A percentile compares a stretch with the other conserved stretches of the same genome.
Conservation (phyloP, 1,139 yeast species). For the Lodderomyces theae region DNA sequence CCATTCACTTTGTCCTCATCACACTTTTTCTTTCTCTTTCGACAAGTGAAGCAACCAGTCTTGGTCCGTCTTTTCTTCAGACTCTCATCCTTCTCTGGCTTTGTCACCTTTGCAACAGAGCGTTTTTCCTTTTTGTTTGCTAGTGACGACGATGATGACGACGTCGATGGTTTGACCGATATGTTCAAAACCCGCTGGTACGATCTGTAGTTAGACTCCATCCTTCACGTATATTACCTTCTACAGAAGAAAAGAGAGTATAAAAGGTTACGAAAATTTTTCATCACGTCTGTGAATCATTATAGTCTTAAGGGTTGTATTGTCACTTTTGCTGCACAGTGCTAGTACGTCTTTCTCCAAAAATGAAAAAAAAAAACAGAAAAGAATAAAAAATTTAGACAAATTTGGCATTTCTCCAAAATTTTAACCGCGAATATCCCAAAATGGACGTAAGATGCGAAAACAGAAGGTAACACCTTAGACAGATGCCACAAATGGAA, state of each 20-base stretch:
- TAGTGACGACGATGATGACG: conserved; percentile 7
- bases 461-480: conserved; percentile 2
- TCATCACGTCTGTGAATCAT: neutral
- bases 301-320: neutral
- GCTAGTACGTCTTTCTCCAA: neutral
- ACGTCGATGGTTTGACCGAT: conserved; percentile 22
- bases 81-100: conserved; percentile 15
- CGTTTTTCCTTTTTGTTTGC: conserved; percentile 13
- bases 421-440: conserved; percentile 1
- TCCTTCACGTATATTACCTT: neutral
- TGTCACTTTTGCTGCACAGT: too few relatives aligned
- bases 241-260: neutral
- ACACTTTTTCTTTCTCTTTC: conserved; percentile 48
- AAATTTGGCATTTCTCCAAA: neutral
- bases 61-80: conserved; percentile 34
- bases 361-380: neutral
- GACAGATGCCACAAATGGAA: neutral
- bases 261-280: conserved; percentile 1
- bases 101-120: conserved; percentile 11
- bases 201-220: conserved; percentile 27
- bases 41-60: conserved; percentile 45
- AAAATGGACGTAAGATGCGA: neutral
- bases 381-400: neutral
- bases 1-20: conserved; percentile 44
- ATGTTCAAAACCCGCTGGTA: conserved; percentile 46